These are phyloP conservation scores for Vitis labrusca DNA, from an alignment of 164 flowering plant species.

Conservation along the genomic window DNA sequence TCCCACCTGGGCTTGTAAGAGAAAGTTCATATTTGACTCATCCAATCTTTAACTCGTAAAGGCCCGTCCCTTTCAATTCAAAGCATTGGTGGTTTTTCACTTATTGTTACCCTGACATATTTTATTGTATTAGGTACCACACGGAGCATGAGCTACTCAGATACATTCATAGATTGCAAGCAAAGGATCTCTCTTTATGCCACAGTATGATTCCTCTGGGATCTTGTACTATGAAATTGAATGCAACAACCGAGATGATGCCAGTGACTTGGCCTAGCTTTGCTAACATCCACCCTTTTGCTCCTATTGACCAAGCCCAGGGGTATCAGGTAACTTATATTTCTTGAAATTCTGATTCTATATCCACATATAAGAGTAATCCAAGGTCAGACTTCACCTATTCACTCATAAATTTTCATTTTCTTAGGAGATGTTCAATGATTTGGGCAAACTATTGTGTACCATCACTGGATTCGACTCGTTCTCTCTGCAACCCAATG, in stretches of 20 bases:
- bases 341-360: too few species aligned
- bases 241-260: slow-evolving; percentile 97
- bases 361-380: too few species aligned
- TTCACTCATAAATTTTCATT: not conserved
- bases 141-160: slow-evolving; percentile 97
- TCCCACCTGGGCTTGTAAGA: slow-evolving; percentile 72
- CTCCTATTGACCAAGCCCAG: slow-evolving; percentile 80
- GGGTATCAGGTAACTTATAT: slow-evolving; percentile 78
- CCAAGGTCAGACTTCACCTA: too few species aligned
- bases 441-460: slow-evolving; percentile 83
- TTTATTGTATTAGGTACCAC: slow-evolving; percentile 58
- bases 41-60: slow-evolving; percentile 85
- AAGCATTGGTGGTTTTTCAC: too few species aligned
- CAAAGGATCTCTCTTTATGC: slow-evolving; percentile 94
- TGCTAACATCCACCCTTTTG: slow-evolving; percentile 86
- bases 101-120: slow-evolving; percentile 12
- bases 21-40: slow-evolving; percentile 83
- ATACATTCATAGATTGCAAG: slow-evolving; percentile 69
- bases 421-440: slow-evolving; percentile 83
- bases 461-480: slow-evolving; percentile 97
- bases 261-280: slow-evolving; percentile 96
- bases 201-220: slow-evolving; percentile 99
- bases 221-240: slow-evolving; percentile 97
- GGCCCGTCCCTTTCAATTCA: not conserved
- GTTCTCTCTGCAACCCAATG: slow-evolving; percentile 99